Percentiles rank a stretch among this genome's conserved stretches.
These are phyloP conservation scores for Phytophthora idaei DNA, from an alignment of 352 stramenopile species.

Conservation along the genomic window DNA sequence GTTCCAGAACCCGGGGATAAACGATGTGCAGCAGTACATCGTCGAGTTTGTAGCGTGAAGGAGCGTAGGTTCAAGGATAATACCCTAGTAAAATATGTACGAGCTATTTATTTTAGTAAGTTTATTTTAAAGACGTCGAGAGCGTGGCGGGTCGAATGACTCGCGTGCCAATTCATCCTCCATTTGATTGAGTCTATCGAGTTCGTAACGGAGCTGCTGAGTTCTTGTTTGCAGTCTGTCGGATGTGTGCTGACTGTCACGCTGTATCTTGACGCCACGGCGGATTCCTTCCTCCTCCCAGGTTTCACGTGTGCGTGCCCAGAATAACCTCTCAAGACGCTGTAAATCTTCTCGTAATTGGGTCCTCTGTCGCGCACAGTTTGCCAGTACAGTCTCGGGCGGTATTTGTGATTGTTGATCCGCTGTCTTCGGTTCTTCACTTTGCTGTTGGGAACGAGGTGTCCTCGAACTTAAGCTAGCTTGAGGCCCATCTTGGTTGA, in stretches of 20 bases:
- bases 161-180: constrained; percentile 1
- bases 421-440: constrained; percentile 11
- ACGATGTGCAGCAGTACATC: constrained; percentile 44
- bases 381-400: constrained; percentile 37
- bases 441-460: constrained; percentile 2
- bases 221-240: constrained; percentile 13
- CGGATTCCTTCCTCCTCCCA: constrained; percentile 35
- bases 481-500: not conserved
- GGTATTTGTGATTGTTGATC: constrained; percentile 9
- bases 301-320: constrained; percentile 27
- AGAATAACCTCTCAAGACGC: constrained; percentile 42
- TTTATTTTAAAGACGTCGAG: constrained; percentile 8
- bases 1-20: constrained; percentile 36
- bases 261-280: constrained; percentile 6
- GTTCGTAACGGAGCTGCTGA: constrained; percentile 20
- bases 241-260: not conserved
- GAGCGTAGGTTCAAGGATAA: too few relatives aligned
- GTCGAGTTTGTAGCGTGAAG: constrained; percentile 39
- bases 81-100: not conserved
- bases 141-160: not conserved
- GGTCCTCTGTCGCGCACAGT: constrained; percentile 40
- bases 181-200: constrained; percentile 17
- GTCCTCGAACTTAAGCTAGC: not conserved
- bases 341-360: constrained; percentile 39
- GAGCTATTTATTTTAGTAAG: not conserved